Conservation (phyloP, 352 stramenopile species). For the Peronospora tabacina region DNA sequence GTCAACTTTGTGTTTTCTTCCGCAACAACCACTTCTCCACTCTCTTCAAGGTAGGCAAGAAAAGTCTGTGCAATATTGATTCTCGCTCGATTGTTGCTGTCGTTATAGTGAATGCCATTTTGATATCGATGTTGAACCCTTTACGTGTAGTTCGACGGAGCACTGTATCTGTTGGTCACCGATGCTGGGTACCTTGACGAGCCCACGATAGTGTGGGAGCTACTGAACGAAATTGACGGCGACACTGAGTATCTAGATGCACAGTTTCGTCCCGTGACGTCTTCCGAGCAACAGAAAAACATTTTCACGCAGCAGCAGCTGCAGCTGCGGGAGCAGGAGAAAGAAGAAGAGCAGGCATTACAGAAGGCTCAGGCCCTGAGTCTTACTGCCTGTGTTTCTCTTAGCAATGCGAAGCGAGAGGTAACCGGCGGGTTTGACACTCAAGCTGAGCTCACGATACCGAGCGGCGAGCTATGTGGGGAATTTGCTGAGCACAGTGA, state of each 20-base stretch:
- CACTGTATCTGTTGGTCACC: constrained; percentile 94
- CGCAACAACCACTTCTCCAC: constrained; percentile 99
- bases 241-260: constrained; percentile 73
- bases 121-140: not conserved
- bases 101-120: not conserved
- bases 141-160: constrained; percentile 67
- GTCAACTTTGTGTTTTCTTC: constrained; percentile 94
- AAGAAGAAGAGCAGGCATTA: constrained; percentile 18
- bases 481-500: constrained; percentile 4
- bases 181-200: constrained; percentile 94
- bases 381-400: constrained; percentile 9
- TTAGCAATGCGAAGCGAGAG: not conserved
- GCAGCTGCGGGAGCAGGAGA: constrained; percentile 22
- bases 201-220: constrained; percentile 91
- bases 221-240: constrained; percentile 87
- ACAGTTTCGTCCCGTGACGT: constrained; percentile 57
- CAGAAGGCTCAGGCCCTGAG: constrained; percentile 15
- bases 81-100: not conserved
- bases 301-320: constrained; percentile 57
- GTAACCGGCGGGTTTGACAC: constrained; percentile 3
- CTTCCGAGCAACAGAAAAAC: constrained; percentile 55
- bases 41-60: constrained; percentile 83
- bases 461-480: constrained; percentile 10
- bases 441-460: constrained; percentile 14
- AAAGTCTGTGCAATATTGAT: not conserved